Evolutionary conservation across 116 monocot genomes (phyloP).

Genomic region (Dioscorea cayenensis): DNA sequence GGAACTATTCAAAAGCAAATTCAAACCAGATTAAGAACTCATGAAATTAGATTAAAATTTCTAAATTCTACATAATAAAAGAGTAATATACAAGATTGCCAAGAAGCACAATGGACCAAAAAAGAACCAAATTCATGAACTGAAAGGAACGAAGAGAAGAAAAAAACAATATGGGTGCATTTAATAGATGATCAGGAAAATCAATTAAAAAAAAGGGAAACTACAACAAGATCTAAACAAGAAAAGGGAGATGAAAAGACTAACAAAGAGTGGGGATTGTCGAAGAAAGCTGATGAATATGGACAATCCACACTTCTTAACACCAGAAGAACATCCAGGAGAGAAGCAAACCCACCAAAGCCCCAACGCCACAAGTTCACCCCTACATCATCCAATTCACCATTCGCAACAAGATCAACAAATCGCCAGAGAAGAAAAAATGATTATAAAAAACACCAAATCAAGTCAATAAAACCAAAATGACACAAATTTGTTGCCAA

Average conservation of each 20-base stretch:
- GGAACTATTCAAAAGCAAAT: too few species aligned
- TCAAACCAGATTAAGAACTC: background rate
- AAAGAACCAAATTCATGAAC: background rate
- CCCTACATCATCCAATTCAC: too few species aligned
- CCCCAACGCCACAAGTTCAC: too few species aligned
- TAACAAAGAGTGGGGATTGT: constrained; percentile 61
- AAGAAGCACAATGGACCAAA: background rate
- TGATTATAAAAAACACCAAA: too few species aligned
- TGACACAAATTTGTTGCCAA: too few species aligned
- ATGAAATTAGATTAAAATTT: background rate
- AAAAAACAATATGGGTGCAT: background rate
- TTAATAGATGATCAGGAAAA: background rate
- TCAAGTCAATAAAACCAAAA: too few species aligned
- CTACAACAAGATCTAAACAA: background rate
- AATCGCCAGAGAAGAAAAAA: too few species aligned
- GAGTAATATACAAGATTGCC: too few species aligned
- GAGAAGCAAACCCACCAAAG: too few species aligned
- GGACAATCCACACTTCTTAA: constrained; percentile 48
- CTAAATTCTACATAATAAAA: background rate
- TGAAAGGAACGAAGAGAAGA: background rate
- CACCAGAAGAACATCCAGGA: constrained; percentile 22
- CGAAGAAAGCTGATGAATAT: constrained; percentile 66
- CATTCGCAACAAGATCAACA: too few species aligned
- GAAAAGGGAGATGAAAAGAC: constrained; percentile 11
- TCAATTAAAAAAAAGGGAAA: background rate